Base-by-base conservation (phyloP, 768 basidiomycete genomes). In the Termitomyces titanicus region DNA sequence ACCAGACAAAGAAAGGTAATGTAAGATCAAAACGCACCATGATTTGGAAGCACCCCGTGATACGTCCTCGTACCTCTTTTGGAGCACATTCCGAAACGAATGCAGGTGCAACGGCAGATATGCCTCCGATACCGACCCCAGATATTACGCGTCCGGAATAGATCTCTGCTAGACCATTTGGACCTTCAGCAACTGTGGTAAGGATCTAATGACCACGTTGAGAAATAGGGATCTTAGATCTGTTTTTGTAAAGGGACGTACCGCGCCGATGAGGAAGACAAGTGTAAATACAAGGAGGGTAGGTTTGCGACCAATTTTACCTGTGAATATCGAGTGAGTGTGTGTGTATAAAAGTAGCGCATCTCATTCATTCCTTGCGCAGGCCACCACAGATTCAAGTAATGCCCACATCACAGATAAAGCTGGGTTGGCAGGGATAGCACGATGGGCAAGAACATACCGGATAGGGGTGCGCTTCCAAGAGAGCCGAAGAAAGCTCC, bases 201-300 rank as follows among this genome's bases (percentile, higher is more conserved):
- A 93, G 74, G 54, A 90, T 79, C 89, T 89, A n/a, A 61, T 20
- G 15, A 6, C 2, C 33, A 29, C 15, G 48, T 31, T 11, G 4
- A 39, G 10, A 40, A n/a, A 6, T 42, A 45, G 15, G n/a, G 29
- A 18, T 10, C 10, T 11, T 31, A 24, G n/a, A 46, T n/a, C 44
- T 2, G 37, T 22, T 45, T n/a, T n/a, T 37, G 33, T 17, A 13
- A 40, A 7, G 11, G 29, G 18, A 45, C 79, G 58, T 59, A 89
- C 88, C 7, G 91, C 92, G 38, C 91, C 92, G 39, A 91, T 64
- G 22, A 70, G 58, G 70, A 93, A 95, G 44, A 94, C 73, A n/a
- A n/a, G n/a, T n/a, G n/a, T n/a, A n/a, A n/a, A n/a, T n/a, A n/a
- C n/a, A n/a, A n/a, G n/a, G n/a, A 93, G 72, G 0, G 89, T 84